Percentiles rank a stretch among this genome's conserved stretches.
These are phyloP conservation scores for Chernovozyma aurita DNA, from an alignment of 1,139 yeast genomes.

Conservation along the genomic window DNA sequence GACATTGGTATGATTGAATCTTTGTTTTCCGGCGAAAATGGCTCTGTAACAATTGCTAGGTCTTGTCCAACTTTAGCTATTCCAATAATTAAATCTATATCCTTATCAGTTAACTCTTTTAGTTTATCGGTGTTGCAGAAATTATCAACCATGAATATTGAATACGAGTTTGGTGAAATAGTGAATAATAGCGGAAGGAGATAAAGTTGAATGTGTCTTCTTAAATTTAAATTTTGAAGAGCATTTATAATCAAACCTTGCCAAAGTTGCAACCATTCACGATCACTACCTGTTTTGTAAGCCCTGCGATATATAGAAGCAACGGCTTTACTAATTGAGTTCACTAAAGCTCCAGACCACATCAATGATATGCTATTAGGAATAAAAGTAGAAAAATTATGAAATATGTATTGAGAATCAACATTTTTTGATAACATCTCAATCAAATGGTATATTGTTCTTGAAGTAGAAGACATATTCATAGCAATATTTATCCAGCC, in stretches of 20 bases:
- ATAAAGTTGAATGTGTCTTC: slow-evolving; percentile 53
- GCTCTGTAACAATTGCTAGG: slow-evolving; percentile 48
- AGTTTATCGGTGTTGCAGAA: slow-evolving; percentile 22
- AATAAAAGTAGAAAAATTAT: slow-evolving; percentile 41
- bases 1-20: slow-evolving; percentile 33
- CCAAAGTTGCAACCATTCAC: slow-evolving; percentile 56
- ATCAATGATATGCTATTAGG: slow-evolving; percentile 44
- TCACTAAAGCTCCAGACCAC: slow-evolving; percentile 59
- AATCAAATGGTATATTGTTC: slow-evolving; percentile 56
- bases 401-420: slow-evolving; percentile 34
- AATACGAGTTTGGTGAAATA: slow-evolving; percentile 30
- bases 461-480: slow-evolving; percentile 42
- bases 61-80: slow-evolving; percentile 64
- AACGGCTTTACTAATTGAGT: slow-evolving; percentile 62
- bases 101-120: slow-evolving; percentile 16
- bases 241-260: slow-evolving; percentile 31
- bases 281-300: slow-evolving; percentile 13
- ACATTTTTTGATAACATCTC: slow-evolving; percentile 51
- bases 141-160: slow-evolving; percentile 28
- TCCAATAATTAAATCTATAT: slow-evolving; percentile 45
- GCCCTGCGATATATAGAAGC: slow-evolving; percentile 37
- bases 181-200: slow-evolving; percentile 61
- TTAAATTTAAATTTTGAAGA: slow-evolving; percentile 23
- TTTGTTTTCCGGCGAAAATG: slow-evolving; percentile 30
- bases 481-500: slow-evolving; percentile 45